Conservation (phyloP, 108 stramenopile species). For the Aurantiochytrium sp. region DNA sequence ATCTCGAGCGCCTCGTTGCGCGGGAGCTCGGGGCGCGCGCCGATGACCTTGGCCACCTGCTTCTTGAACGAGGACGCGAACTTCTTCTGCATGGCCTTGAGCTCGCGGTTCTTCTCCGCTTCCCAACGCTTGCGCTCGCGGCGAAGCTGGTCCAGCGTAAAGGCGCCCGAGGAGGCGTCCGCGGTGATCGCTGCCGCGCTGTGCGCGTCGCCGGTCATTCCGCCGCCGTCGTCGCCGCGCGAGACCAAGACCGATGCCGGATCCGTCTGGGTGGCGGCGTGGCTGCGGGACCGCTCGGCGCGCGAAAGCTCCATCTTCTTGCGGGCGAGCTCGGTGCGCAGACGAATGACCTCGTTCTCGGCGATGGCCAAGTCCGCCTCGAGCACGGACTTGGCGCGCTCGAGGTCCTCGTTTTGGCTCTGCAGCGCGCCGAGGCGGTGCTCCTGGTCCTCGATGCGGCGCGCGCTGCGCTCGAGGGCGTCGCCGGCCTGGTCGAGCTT, state of each 20-base stretch:
- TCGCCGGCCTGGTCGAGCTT: not conserved
- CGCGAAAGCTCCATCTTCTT: slow-evolving; percentile 8
- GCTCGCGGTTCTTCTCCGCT: slow-evolving; percentile 4
- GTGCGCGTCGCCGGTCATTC: no score
- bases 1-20: not conserved
- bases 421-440: not conserved
- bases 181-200: no score
- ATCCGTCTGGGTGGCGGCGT: not conserved
- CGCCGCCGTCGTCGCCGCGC: not conserved
- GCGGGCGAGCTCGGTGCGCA: slow-evolving; percentile 1
- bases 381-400: not conserved
- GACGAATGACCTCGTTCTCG: not conserved
- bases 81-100: not conserved
- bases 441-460: not conserved
- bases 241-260: not conserved
- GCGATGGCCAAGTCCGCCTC: slow-evolving; percentile 9
- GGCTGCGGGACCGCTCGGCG: not conserved
- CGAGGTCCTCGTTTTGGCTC: not conserved
- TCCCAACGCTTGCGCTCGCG: not conserved
- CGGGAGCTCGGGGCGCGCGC: not conserved
- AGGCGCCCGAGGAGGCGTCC: no score
- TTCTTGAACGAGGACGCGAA: not conserved
- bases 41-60: slow-evolving; percentile 9
- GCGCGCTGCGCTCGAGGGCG: not conserved
- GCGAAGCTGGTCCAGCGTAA: not conserved